Base-by-base conservation (phyloP, 2,329 filamentous ascomycete species). In the Lachnellula hyalina region DNA sequence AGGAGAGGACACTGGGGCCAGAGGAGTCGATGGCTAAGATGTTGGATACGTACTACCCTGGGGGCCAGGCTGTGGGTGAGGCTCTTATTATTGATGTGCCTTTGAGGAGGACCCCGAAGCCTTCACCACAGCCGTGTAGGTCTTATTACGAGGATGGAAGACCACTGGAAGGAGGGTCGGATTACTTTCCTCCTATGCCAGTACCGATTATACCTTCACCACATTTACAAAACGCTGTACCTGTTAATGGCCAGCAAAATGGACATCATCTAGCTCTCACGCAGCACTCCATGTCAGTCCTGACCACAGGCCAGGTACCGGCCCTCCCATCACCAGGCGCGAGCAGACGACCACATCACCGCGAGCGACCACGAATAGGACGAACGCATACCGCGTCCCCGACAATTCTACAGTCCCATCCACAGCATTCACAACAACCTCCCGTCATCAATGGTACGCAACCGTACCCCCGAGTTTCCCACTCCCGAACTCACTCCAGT, bases 31-130 rank as follows among this genome's bases (percentile, higher is more conserved):
- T 97, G 72, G 80, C 81, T 50, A 78, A 84, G 53, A 88, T 88
- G 0, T 75, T 99, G 48, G 92, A 96, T 67, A 76, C 82, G 17
- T 90, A 90, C 71, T 99, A 85, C 67, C 89, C 93, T 2, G 89
- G 87, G 45, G 93, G 93, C 7, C 94, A 97, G 73, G 83, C 78
- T 0, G 86, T 96, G 46, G 87, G 92, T 52, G 94, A 99, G 68
- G 94, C 94, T 7, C 79, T 99, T 58, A 69, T 96, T 61, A 96
- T 99, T 67, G 92, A 97, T 65, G 84, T 95, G 19, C 90, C 91
- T 15, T 75, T 78, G 36, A 83, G 85, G 52, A 82, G 87, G 56
- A 92, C 90, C 0, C 91, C 92, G 1, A 87, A 86, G 63, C 85
- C 89, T 11, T 96, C 91, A 9, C 92, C 92, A 2, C 79, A 85